Evolutionary conservation across 768 basidiomycete genomes (phyloP), one percentile per base, ranked within the genome.

Genomic region (Flagelloscypha sp.): DNA sequence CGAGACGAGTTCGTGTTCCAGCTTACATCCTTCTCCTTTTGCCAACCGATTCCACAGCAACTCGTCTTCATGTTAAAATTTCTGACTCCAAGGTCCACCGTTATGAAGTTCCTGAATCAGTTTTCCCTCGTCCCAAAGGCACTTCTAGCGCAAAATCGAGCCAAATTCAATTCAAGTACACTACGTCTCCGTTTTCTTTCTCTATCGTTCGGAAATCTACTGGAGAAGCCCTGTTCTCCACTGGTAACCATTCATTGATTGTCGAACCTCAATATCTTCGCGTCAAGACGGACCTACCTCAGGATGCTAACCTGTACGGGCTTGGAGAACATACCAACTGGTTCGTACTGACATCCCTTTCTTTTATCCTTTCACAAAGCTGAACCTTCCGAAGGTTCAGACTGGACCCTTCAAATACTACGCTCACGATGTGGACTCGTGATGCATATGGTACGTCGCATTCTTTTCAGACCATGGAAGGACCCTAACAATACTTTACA

Each of bases 231-330:
- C 59, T 84, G 12, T 83, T 80, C 59, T 70, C 74, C 11, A 81
- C 79, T 3, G 62, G 63, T 2, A 62, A 64, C 7, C 66, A 77
- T 45, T 63, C 81, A 1, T 55, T 84, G 53, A 74, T 89, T 43
- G 86, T 80, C 47, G 80, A 84, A 45, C 71, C 79, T 1, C 84
- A 85, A 54, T 87, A 81, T 50, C 63, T 87, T 10, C 78, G 82
- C 35, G 58, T 87, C 43, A 78, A 81, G 50, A 81, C 80, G 12
- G 52, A 49, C 29, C 54, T 87, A 0, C 77, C 81, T 1, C 35
- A 52, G 3, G 53, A 70, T 27, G 70, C 84, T 18, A 84, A 85
- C 53, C 70, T 86, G 36, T 85, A 84, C 49, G 85, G 85, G 2
- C 65, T 86, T 7, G 84, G 84, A n/a, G 81, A 82, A 45, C 77